phyloP scores from a whole-genome alignment of 805 yeast species.

The Yarrowia osloensis region DNA sequence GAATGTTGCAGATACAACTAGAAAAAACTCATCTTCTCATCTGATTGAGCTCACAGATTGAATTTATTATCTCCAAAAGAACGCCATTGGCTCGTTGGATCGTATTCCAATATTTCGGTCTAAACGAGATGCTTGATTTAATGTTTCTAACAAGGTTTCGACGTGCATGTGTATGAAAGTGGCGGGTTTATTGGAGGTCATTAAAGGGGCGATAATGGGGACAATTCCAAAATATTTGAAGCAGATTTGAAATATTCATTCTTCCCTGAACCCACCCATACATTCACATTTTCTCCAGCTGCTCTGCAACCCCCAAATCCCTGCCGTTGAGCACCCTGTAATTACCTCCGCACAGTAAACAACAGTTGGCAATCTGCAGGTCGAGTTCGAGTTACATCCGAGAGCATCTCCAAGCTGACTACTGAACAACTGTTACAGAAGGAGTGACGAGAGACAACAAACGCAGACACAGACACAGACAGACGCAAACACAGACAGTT shows the following conservation, averaged over 20 bases:
- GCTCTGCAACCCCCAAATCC: neutral
- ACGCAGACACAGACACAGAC: neutral
- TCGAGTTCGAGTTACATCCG: neutral
- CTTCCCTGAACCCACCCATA: neutral
- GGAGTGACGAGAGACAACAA: too few relatives aligned
- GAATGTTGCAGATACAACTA: too few relatives aligned
- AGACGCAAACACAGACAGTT: neutral
- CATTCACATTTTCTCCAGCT: neutral
- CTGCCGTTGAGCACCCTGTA: neutral
- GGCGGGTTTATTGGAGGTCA: neutral
- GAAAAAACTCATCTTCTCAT: too few relatives aligned
- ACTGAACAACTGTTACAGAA: too few relatives aligned
- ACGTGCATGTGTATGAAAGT: neutral
- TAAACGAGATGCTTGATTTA: neutral
- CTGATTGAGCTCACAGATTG: too few relatives aligned
- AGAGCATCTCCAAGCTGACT: neutral
- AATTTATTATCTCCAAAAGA: too few relatives aligned
- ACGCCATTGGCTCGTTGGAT: too few relatives aligned
- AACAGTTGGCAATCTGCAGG: neutral
- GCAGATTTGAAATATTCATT: too few relatives aligned
- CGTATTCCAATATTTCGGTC: neutral
- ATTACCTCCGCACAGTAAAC: constrained; percentile 3
- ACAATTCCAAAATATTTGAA: too few relatives aligned
- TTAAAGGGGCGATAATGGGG: too few relatives aligned
- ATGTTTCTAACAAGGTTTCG: neutral